Evolutionary conservation across 2,329 filamentous ascomycete species (phyloP).

Genomic region (Mariannaea elegans): DNA sequence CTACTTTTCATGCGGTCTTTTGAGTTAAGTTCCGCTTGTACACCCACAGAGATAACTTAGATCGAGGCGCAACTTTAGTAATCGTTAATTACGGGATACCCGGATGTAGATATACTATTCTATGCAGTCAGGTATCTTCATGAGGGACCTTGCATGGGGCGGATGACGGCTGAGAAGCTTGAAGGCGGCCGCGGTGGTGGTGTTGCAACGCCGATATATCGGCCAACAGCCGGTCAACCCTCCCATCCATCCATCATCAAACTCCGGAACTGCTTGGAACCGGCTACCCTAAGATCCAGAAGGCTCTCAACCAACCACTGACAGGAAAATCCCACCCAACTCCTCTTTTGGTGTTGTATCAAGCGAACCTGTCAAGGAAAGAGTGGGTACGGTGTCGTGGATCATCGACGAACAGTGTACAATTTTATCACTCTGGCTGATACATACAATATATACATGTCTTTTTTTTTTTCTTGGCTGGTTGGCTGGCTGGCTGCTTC

Average conservation of each 20-base stretch:
- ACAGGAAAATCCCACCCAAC: background rate
- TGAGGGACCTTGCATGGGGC: background rate
- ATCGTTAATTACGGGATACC: background rate
- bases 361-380: background rate
- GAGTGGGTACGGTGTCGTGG: slow-evolving; percentile 27
- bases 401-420: slow-evolving; percentile 35
- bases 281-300: background rate
- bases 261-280: slow-evolving; percentile 6
- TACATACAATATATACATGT: too few species aligned
- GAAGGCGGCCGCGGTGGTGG: background rate
- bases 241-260: slow-evolving; percentile 2
- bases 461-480: too few species aligned
- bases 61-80: background rate
- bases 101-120: background rate
- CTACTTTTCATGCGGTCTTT: background rate
- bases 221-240: slow-evolving; percentile 7
- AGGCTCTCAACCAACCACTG: slow-evolving; percentile 1
- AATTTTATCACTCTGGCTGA: too few species aligned
- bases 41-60: background rate
- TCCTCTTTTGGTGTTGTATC: slow-evolving; percentile 1
- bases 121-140: background rate
- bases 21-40: slow-evolving; percentile 6
- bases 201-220: slow-evolving; percentile 1
- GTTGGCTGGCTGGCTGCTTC: slow-evolving; percentile 34
- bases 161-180: background rate